Conservation (phyloP, 768 basidiomycete species). For the Lactarius pseudohatsudake region DNA sequence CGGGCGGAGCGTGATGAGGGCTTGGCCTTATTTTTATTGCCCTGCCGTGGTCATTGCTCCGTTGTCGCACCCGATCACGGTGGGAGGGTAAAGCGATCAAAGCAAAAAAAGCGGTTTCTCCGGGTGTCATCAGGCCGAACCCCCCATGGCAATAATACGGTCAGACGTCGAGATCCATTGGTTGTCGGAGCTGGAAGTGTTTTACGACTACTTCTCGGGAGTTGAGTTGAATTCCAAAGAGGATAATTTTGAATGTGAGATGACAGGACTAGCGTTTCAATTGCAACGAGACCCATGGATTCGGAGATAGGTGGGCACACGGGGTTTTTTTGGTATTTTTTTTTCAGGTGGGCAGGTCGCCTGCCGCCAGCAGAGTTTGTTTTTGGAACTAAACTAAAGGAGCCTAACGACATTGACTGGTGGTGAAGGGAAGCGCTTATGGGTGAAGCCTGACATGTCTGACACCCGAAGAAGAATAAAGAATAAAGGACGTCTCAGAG, state of each 20-base stretch:
- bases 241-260: slow-evolving; percentile 8
- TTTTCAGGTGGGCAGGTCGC: background rate
- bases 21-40: slow-evolving; percentile 1
- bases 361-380: background rate
- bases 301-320: slow-evolving; percentile 19
- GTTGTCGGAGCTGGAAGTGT: slow-evolving; percentile 20
- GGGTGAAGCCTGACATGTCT: background rate
- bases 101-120: slow-evolving; percentile 1
- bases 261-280: slow-evolving; percentile 19
- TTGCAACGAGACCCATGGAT: slow-evolving; percentile 18
- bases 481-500: background rate
- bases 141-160: slow-evolving; percentile 1
- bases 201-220: slow-evolving; percentile 20
- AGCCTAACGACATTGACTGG: slow-evolving; percentile 3
- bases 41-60: slow-evolving; percentile 15
- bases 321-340: background rate
- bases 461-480: background rate
- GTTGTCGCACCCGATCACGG: slow-evolving; percentile 17
- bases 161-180: slow-evolving; percentile 10
- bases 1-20: slow-evolving; percentile 14
- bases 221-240: slow-evolving; percentile 24
- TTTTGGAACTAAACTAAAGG: slow-evolving; percentile 1
- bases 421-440: background rate
- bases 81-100: slow-evolving; percentile 1
- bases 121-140: background rate